Percentiles rank a stretch among this genome's conserved stretches.
phyloP scores from a whole-genome alignment of 306 rosid genomes.

The Pterocarpus santalinus region DNA sequence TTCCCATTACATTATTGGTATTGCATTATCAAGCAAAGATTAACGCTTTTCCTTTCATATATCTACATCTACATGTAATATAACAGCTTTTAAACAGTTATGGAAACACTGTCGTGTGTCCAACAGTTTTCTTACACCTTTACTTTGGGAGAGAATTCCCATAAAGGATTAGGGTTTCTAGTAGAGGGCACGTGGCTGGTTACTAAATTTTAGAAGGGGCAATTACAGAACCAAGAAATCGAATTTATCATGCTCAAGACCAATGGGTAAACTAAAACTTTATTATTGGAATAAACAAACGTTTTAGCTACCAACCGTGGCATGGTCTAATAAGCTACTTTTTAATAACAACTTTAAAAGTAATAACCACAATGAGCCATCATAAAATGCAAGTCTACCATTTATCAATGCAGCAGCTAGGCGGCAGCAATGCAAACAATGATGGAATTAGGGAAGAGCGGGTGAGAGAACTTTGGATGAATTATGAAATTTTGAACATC shows the following conservation, averaged over 20 bases:
- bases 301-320: background rate
- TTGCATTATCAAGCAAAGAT: constrained; percentile 24
- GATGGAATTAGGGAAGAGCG: background rate
- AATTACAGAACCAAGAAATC: background rate
- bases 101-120: background rate
- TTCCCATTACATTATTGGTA: background rate
- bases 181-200: background rate
- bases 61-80: constrained; percentile 1
- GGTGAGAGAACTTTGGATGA: background rate
- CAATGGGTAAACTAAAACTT: constrained; percentile 4
- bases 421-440: background rate
- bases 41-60: constrained; percentile 30
- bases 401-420: background rate
- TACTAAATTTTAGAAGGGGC: constrained; percentile 10
- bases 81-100: constrained; percentile 24
- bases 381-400: background rate
- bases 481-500: background rate
- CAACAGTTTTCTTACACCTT: constrained; percentile 17
- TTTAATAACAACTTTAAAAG: background rate
- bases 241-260: constrained; percentile 20
- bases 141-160: constrained; percentile 21
- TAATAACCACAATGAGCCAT: background rate
- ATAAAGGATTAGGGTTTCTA: too few species aligned
- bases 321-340: background rate
- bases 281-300: background rate